phyloP scores from a whole-genome alignment of 768 basidiomycete genomes.

The Psilocybe tampanensis region DNA sequence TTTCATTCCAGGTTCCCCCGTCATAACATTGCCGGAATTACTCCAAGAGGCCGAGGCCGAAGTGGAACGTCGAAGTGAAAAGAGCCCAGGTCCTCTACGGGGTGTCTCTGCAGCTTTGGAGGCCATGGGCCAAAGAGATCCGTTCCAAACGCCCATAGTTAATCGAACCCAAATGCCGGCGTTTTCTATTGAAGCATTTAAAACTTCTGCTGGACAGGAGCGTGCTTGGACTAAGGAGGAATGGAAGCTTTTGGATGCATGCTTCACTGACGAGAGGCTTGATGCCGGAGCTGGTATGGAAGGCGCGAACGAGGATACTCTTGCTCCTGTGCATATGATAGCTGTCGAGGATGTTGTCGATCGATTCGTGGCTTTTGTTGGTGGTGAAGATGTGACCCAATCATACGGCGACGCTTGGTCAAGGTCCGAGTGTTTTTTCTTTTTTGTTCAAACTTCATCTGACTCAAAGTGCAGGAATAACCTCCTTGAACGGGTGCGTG shows the following conservation, averaged over 20 bases:
- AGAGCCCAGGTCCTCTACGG: constrained; percentile 7
- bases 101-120: not conserved
- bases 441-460: not conserved
- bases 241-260: constrained; percentile 81
- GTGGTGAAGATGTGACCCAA: constrained; percentile 41
- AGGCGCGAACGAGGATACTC: constrained; percentile 26
- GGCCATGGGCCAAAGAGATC: constrained; percentile 14
- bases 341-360: constrained; percentile 58
- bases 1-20: constrained; percentile 55
- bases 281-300: constrained; percentile 37
- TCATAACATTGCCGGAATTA: constrained; percentile 56
- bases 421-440: constrained; percentile 42
- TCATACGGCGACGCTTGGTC: constrained; percentile 57
- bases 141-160: constrained; percentile 31
- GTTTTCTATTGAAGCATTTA: not conserved
- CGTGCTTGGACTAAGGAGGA: constrained; percentile 71
- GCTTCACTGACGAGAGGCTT: constrained; percentile 73
- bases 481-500: constrained; percentile 51
- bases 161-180: not conserved
- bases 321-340: constrained; percentile 58
- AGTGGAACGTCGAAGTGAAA: constrained; percentile 29
- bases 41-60: constrained; percentile 61
- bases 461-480: constrained; percentile 42
- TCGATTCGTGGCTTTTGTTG: constrained; percentile 54
- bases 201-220: constrained; percentile 4